These are phyloP conservation scores for Thraustochytrium striatum DNA, from an alignment of 352 stramenopile genomes.

Conservation along the genomic window DNA sequence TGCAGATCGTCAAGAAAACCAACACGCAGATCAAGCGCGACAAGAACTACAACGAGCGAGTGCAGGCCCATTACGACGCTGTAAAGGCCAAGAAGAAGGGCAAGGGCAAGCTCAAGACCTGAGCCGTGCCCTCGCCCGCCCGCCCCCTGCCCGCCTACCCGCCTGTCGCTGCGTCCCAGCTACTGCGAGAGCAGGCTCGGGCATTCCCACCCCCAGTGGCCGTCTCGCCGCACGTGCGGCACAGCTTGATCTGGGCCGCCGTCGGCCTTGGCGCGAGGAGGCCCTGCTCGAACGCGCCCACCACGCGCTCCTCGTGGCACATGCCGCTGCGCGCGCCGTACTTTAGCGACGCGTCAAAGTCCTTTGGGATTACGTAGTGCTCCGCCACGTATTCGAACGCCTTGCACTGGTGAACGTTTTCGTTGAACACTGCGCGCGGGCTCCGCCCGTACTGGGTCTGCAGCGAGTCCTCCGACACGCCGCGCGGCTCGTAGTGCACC, in stretches of 20 bases:
- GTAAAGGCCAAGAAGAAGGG: conserved; percentile 31
- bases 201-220: conserved; percentile 37
- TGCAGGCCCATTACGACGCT: conserved; percentile 40
- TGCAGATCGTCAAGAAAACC: conserved; percentile 96
- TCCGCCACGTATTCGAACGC: conserved; percentile 26
- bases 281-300: conserved; percentile 18
- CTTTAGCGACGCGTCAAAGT: conserved; percentile 22
- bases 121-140: background rate
- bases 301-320: conserved; percentile 31
- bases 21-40: conserved; percentile 95
- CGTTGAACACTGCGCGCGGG: conserved; percentile 30
- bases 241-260: background rate
- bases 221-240: background rate
- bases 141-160: no score
- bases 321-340: conserved; percentile 17
- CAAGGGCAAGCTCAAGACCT: conserved; percentile 48
- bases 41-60: conserved; percentile 50
- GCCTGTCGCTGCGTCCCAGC: no score
- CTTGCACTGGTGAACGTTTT: conserved; percentile 39
- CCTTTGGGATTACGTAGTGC: background rate
- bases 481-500: conserved; percentile 40
- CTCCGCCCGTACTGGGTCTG: conserved; percentile 27
- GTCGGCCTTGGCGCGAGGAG: conserved; percentile 1
- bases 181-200: no score
- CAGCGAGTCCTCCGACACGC: conserved; percentile 31